Percentiles rank a stretch among this genome's conserved stretches.
Evolutionary conservation across 2,329 filamentous ascomycete genomes (phyloP).

Genomic region (Lachnellula occidentalis): DNA sequence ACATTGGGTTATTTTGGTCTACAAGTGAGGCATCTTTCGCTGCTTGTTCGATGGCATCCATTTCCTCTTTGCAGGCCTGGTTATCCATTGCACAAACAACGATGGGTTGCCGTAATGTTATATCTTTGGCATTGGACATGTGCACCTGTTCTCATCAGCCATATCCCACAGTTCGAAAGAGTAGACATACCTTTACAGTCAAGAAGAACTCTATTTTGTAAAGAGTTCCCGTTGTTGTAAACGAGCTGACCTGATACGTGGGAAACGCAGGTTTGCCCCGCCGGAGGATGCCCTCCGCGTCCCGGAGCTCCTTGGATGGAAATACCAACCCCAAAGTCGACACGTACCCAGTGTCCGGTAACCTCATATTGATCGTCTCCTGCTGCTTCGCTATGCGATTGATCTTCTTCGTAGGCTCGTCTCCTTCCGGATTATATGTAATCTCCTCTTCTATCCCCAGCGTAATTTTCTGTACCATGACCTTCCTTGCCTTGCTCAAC

Average conservation of each 20-base stretch:
- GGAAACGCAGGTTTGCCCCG: conserved; percentile 83
- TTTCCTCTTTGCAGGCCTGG: conserved; percentile 93
- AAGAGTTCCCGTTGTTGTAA: conserved; percentile 86
- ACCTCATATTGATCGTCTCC: conserved; percentile 72
- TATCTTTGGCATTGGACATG: conserved; percentile 81
- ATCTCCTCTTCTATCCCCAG: conserved; percentile 95
- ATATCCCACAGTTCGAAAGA: background rate
- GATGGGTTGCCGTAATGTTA: conserved; percentile 83
- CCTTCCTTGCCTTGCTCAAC: conserved; percentile 82
- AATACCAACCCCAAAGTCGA: conserved; percentile 90
- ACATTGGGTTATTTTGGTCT: conserved; percentile 83
- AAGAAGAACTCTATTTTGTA: conserved; percentile 99
- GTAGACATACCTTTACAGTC: conserved; percentile 72
- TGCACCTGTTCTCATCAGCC: conserved; percentile 58
- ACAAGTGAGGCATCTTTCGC: conserved; percentile 88
- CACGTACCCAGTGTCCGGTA: conserved; percentile 87
- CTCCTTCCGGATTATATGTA: conserved; percentile 96
- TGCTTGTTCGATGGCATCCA: conserved; percentile 95
- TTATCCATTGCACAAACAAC: conserved; percentile 95
- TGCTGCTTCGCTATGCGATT: conserved; percentile 82
- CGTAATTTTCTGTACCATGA: conserved; percentile 91
- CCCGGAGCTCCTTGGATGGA: conserved; percentile 81
- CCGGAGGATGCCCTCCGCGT: conserved; percentile 81
- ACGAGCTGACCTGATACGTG: conserved; percentile 80
- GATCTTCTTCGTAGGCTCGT: conserved; percentile 85